Base-by-base conservation (phyloP, 768 basidiomycete genomes). In the Flagelloscypha sp. region DNA sequence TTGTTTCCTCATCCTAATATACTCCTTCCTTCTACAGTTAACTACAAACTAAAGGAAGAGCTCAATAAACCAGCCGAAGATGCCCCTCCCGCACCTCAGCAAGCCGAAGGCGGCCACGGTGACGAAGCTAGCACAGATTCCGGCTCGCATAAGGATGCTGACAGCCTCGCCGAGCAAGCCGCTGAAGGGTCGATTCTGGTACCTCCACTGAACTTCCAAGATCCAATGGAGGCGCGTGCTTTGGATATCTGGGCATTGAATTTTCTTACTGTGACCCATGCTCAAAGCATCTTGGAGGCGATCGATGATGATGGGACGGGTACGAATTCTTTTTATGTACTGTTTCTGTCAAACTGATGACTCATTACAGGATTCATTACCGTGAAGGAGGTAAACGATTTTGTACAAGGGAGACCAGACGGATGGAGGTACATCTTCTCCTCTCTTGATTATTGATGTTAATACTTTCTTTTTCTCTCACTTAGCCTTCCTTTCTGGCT, bases 321-420 rank as follows among this genome's bases (percentile, higher is more conserved):
- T n/a, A n/a, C n/a, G n/a, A n/a, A n/a, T n/a, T n/a, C n/a, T n/a
- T n/a, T n/a, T n/a, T n/a, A n/a, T n/a, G n/a, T n/a, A n/a, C n/a
- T n/a, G n/a, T n/a, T n/a, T n/a, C n/a, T n/a, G n/a, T n/a, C n/a
- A n/a, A n/a, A n/a, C n/a, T n/a, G n/a, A n/a, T n/a, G n/a, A n/a
- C n/a, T n/a, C n/a, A n/a, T n/a, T n/a, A n/a, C n/a, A n/a, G 65
- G 63, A 2, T 66, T 63, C 32, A 50, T 66, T 7, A 63, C 53
- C 30, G 46, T 66, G 21, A 62, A 62, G 27, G 65, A 65, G 37
- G 63, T 61, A 2, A 66, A 66, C 30, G 55, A 52, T 5, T 66
- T 66, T 29, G 52, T 55, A 9, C 35, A 45, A n/a, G 43, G 47
- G 28, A 44, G 57, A 10, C 65, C 62, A 0, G 43, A 54, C 13